phyloP scores from a whole-genome alignment of 352 stramenopile species.

The Globisporangium splendens region DNA sequence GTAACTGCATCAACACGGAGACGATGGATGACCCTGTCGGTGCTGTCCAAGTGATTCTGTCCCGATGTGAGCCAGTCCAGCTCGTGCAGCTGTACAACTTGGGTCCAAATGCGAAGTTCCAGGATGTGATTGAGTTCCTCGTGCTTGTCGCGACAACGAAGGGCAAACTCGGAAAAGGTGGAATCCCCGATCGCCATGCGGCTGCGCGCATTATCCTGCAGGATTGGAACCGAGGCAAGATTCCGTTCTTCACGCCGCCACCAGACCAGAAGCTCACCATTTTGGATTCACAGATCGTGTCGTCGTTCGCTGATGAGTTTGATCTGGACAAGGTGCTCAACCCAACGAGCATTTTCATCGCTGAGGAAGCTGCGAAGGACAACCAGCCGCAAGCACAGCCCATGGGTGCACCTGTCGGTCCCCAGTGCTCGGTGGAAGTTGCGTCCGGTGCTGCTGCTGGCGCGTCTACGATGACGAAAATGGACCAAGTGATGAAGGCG shows the following conservation, averaged over 20 bases:
- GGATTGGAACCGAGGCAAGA: slow-evolving; percentile 91
- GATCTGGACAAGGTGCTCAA: slow-evolving; percentile 69
- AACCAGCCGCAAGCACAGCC: neutral
- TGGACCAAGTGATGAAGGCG: slow-evolving; percentile 34
- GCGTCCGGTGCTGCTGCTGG: slow-evolving; percentile 10
- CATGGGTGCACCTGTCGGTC: slow-evolving; percentile 21
- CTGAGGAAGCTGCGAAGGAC: slow-evolving; percentile 23
- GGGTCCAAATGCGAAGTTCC: slow-evolving; percentile 70
- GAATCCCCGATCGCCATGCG: slow-evolving; percentile 91
- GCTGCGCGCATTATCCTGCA: slow-evolving; percentile 90
- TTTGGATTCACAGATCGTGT: slow-evolving; percentile 64
- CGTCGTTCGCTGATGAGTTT: slow-evolving; percentile 59
- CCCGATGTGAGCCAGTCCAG: slow-evolving; percentile 87
- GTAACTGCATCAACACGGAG: slow-evolving; percentile 97
- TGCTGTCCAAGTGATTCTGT: slow-evolving; percentile 91
- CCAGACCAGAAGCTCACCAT: slow-evolving; percentile 64
- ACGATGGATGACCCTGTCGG: slow-evolving; percentile 93
- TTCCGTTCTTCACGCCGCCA: slow-evolving; percentile 86
- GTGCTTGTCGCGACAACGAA: slow-evolving; percentile 90
- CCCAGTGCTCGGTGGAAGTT: slow-evolving; percentile 46
- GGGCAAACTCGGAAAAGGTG: slow-evolving; percentile 94
- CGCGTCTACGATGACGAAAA: slow-evolving; percentile 14
- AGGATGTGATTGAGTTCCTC: slow-evolving; percentile 91
- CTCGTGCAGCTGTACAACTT: slow-evolving; percentile 95
- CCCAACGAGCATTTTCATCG: slow-evolving; percentile 61